phyloP scores from a whole-genome alignment of 2,329 filamentous ascomycete genomes.

The Seiridium cupressi region DNA sequence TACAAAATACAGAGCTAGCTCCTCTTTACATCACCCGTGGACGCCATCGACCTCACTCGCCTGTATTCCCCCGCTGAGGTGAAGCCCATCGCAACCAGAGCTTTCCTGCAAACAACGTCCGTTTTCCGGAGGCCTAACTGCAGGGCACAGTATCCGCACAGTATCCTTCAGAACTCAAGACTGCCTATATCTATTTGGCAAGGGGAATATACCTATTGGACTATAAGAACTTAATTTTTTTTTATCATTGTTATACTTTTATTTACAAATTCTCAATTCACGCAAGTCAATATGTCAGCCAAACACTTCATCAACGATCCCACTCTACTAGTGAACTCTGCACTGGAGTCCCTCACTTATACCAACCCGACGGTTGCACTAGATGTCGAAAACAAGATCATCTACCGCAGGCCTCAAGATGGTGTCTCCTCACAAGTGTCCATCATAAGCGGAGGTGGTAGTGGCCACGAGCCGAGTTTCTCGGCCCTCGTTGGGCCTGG shows the following conservation, averaged over 20 bases:
- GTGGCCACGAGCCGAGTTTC: constrained; percentile 88
- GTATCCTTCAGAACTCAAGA: not conserved
- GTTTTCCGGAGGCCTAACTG: too few relatives aligned
- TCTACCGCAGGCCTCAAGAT: constrained; percentile 66
- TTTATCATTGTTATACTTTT: not conserved
- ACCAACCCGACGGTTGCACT: constrained; percentile 83
- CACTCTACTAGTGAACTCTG: constrained; percentile 71
- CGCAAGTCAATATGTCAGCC: constrained; percentile 40
- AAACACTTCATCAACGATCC: constrained; percentile 93
- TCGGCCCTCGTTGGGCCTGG: constrained; percentile 81
- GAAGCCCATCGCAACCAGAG: too few relatives aligned
- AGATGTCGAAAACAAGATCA: constrained; percentile 76
- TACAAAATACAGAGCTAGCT: too few relatives aligned
- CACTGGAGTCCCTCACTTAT: constrained; percentile 73
- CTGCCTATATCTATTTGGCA: too few relatives aligned
- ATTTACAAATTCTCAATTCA: too few relatives aligned
- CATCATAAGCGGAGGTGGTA: constrained; percentile 84
- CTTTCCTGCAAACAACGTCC: not conserved
- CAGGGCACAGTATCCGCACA: not conserved
- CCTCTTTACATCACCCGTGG: too few relatives aligned
- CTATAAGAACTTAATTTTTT: not conserved
- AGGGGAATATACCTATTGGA: not conserved
- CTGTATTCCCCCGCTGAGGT: too few relatives aligned
- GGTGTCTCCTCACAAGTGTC: constrained; percentile 61
- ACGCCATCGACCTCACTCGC: too few relatives aligned